Evolutionary conservation across 2,329 filamentous ascomycete species (phyloP).

Genomic region (Hypoxylon sp.): DNA sequence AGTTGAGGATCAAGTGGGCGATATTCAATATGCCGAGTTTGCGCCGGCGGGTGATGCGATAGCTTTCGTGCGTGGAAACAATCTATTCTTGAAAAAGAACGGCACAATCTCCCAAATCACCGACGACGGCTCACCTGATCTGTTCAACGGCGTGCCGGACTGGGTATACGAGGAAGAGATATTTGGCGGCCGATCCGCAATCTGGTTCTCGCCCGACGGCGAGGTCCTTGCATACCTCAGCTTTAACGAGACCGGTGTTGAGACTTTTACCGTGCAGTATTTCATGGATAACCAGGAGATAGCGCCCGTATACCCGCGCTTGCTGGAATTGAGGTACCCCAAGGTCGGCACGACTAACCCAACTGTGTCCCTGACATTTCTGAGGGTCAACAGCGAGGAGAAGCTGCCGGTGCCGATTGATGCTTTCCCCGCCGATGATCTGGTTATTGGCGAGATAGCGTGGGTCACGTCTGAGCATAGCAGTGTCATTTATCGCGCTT

Average conservation of each 20-base stretch:
- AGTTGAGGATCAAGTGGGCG: slow-evolving; percentile 70
- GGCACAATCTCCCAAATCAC: slow-evolving; percentile 71
- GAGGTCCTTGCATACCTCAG: slow-evolving; percentile 68
- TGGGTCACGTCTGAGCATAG: slow-evolving; percentile 75
- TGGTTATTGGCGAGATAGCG: slow-evolving; percentile 76
- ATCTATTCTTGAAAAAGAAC: slow-evolving; percentile 72
- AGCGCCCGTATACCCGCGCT: slow-evolving; percentile 72
- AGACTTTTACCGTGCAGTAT: slow-evolving; percentile 75
- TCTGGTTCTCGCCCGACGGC: slow-evolving; percentile 72
- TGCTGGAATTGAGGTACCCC: slow-evolving; percentile 76
- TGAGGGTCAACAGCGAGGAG: slow-evolving; percentile 65
- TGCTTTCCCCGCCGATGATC: slow-evolving; percentile 71
- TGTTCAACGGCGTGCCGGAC: slow-evolving; percentile 76
- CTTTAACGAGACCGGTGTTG: slow-evolving; percentile 76
- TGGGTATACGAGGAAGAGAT: slow-evolving; percentile 76
- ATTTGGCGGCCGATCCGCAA: slow-evolving; percentile 63
- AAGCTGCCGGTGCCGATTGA: slow-evolving; percentile 65
- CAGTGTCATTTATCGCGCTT: slow-evolving; percentile 75
- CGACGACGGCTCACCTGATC: slow-evolving; percentile 70
- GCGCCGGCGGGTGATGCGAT: slow-evolving; percentile 71
- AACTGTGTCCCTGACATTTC: slow-evolving; percentile 70
- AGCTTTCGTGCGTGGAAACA: slow-evolving; percentile 77
- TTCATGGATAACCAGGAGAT: slow-evolving; percentile 72
- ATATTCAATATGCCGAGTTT: slow-evolving; percentile 77
- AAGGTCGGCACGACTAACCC: slow-evolving; percentile 79